phyloP scores from a whole-genome alignment of 495 filamentous ascomycete genomes.

The Penicillium angulare region DNA sequence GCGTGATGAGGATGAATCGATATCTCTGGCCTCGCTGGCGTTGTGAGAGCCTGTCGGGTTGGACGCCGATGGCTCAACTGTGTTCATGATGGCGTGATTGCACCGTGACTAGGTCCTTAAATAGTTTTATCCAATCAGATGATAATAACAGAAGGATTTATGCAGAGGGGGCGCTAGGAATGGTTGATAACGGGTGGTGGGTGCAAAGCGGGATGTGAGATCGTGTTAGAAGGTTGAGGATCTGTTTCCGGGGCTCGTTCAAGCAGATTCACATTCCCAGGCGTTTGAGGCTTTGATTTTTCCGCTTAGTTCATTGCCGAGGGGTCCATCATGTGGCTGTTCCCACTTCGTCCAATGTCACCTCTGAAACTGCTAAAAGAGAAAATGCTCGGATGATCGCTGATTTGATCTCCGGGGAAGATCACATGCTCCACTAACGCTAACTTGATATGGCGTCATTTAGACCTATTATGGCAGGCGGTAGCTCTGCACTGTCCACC shows the following conservation, averaged over 20 bases:
- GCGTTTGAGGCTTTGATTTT: neutral
- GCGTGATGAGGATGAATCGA: constrained; percentile 27
- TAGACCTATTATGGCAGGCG: neutral
- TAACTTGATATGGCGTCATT: constrained; percentile 5
- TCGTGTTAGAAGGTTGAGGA: neutral
- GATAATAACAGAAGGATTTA: neutral
- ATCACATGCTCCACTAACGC: constrained; percentile 9
- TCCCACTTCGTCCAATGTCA: neutral
- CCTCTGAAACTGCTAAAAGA: constrained; percentile 2
- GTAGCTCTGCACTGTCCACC: too few relatives aligned
- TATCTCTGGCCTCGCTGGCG: constrained; percentile 12
- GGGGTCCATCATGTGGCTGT: constrained; percentile 14
- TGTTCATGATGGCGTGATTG: constrained; percentile 44
- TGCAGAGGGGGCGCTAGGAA: constrained; percentile 13
- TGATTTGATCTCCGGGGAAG: constrained; percentile 11
- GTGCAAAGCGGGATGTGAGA: neutral
- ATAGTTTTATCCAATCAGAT: constrained; percentile 15
- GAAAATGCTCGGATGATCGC: constrained; percentile 9
- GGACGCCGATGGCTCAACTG: constrained; percentile 29
- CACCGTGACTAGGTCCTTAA: constrained; percentile 14
- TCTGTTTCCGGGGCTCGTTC: neutral
- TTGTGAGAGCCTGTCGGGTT: constrained; percentile 20
- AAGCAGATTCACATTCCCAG: neutral
- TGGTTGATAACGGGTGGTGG: neutral
- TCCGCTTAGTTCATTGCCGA: neutral